A percentile compares a stretch with the other conserved stretches of the same genome.
These are phyloP conservation scores for Agaricus blazei DNA, from an alignment of 768 basidiomycete genomes.

Conservation along the genomic window DNA sequence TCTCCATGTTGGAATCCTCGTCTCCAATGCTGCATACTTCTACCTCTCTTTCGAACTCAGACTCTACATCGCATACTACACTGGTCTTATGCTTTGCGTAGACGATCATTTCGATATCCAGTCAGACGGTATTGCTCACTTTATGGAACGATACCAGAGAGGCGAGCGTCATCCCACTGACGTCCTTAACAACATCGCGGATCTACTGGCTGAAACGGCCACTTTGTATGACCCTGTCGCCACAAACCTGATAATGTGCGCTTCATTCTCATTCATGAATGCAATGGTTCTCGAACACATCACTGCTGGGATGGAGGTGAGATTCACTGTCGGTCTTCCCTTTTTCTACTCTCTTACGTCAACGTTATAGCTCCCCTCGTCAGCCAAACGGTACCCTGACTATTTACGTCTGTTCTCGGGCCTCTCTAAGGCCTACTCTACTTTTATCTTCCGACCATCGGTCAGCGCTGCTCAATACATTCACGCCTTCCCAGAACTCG, in stretches of 20 bases:
- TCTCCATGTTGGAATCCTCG: slow-evolving; percentile 8
- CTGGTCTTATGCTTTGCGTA: slow-evolving; percentile 7
- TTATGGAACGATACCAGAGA: slow-evolving; percentile 9
- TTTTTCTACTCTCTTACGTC: neutral
- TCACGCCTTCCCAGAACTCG: slow-evolving; percentile 9
- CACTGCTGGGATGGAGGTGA: slow-evolving; percentile 5
- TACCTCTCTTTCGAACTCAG: slow-evolving; percentile 8
- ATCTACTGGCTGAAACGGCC: slow-evolving; percentile 5
- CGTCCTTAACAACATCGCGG: slow-evolving; percentile 8
- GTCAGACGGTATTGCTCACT: slow-evolving; percentile 5
- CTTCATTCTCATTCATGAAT: slow-evolving; percentile 11
- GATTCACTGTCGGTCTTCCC: neutral
- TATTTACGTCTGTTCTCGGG: slow-evolving; percentile 12
- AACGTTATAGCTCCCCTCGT: slow-evolving; percentile 1
- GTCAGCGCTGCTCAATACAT: slow-evolving; percentile 10
- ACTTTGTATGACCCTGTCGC: slow-evolving; percentile 8
- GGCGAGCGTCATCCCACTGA: slow-evolving; percentile 8
- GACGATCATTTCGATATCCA: slow-evolving; percentile 9
- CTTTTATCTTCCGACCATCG: slow-evolving; percentile 10
- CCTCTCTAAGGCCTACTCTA: slow-evolving; percentile 10
- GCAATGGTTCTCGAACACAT: slow-evolving; percentile 9
- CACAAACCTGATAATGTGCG: slow-evolving; percentile 7
- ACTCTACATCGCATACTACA: slow-evolving; percentile 12
- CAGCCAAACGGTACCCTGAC: slow-evolving; percentile 9
- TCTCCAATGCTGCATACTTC: slow-evolving; percentile 10